phyloP scores from a whole-genome alignment of 306 rosid species.

The Glycyrrhiza uralensis region DNA sequence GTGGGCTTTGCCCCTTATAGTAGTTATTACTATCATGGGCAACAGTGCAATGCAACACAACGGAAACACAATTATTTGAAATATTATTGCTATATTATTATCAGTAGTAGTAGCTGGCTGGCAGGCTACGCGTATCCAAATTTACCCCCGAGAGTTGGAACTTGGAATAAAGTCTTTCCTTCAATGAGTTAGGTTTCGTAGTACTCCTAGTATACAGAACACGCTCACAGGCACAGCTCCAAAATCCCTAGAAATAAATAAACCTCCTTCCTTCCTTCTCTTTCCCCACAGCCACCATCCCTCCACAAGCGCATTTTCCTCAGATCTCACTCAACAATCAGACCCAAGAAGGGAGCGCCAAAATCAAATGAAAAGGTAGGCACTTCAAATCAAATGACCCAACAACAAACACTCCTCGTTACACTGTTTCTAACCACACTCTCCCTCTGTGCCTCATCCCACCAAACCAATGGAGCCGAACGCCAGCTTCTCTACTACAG shows the following conservation, averaged over 20 bases:
- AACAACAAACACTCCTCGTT: constrained; percentile 31
- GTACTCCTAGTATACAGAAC: neutral
- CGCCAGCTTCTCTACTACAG: constrained; percentile 79
- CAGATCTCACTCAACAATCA: constrained; percentile 39
- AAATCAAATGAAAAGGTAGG: constrained; percentile 15
- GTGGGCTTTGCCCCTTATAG: neutral
- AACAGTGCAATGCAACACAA: neutral
- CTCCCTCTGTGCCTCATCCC: constrained; percentile 17
- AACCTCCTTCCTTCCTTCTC: constrained; percentile 3
- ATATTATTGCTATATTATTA: neutral
- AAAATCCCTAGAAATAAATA: constrained; percentile 51
- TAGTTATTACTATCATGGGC: neutral
- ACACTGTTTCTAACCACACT: constrained; percentile 27
- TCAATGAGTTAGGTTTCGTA: neutral
- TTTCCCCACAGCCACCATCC: neutral
- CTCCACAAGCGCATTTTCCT: neutral
- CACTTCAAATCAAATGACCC: constrained; percentile 80
- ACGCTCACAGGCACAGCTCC: constrained; percentile 26
- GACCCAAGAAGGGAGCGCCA: neutral
- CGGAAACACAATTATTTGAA: neutral
- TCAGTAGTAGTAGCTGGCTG: neutral
- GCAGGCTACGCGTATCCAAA: neutral
- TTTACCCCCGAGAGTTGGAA: neutral
- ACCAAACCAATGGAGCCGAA: constrained; percentile 39
- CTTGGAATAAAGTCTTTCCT: neutral